Conservation (phyloP, 2,329 filamentous ascomycete genomes). For the Colletotrichum agaves region DNA sequence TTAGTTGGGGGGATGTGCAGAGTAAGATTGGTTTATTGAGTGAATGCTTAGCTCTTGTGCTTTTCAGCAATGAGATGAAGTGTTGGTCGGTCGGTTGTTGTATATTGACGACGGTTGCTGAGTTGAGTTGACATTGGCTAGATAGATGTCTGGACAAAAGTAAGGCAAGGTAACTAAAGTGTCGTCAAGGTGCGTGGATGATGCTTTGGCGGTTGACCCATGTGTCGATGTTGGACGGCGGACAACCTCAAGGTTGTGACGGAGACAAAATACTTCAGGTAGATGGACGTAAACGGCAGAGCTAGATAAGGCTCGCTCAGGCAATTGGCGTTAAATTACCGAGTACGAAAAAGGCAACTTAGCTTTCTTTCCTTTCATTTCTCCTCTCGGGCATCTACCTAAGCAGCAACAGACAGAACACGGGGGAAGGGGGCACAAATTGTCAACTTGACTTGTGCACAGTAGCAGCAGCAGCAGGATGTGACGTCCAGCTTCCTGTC, state of each 20-base stretch:
- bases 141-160: neutral
- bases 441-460: neutral
- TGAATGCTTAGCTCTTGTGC: neutral
- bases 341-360: neutral
- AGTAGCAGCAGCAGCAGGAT: neutral
- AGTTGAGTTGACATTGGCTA: neutral
- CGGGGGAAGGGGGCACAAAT: neutral
- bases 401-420: neutral
- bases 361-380: neutral
- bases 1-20: neutral
- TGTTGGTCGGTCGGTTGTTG: neutral
- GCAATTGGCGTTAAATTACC: neutral
- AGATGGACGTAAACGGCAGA: neutral
- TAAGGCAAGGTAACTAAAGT: neutral
- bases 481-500: constrained; percentile 7
- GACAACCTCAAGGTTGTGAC: constrained; percentile 28
- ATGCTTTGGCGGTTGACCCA: constrained; percentile 20
- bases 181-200: neutral
- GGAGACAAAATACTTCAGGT: constrained; percentile 3
- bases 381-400: neutral
- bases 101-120: neutral
- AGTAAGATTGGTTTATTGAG: neutral
- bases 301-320: constrained; percentile 8
- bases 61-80: neutral
- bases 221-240: constrained; percentile 24